phyloP scores from a whole-genome alignment of 1,284 basidiomycete species.

The Trametes versicolor region DNA sequence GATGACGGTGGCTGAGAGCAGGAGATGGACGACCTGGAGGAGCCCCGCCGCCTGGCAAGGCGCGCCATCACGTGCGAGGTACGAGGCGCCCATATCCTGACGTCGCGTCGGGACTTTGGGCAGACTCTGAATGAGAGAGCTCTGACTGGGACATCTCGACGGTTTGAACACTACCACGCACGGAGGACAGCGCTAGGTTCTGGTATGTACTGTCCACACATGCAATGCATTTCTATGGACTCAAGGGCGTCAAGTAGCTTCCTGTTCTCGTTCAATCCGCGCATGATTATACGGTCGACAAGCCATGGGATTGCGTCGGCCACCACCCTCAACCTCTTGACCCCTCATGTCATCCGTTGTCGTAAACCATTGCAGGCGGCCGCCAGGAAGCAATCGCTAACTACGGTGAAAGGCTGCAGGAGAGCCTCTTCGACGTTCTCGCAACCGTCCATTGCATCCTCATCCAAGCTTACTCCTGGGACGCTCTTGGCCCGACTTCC shows the following conservation, averaged over 20 bases:
- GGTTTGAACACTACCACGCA: not conserved
- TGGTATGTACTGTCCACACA: not conserved
- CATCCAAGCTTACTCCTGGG: conserved; percentile 20
- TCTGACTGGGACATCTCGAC: not conserved
- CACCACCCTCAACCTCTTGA: conserved; percentile 42
- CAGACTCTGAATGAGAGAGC: not conserved
- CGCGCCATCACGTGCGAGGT: not conserved
- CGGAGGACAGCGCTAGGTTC: not conserved
- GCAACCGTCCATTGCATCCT: conserved; percentile 5
- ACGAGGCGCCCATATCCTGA: not conserved
- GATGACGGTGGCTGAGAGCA: conserved; percentile 9
- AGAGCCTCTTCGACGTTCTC: not conserved
- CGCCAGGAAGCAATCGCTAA: not conserved
- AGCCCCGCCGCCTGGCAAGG: not conserved
- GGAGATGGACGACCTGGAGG: not conserved
- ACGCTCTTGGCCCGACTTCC: conserved; percentile 19
- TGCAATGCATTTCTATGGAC: not conserved
- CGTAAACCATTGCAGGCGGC: conserved; percentile 3
- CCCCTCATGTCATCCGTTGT: conserved; percentile 30
- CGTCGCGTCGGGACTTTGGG: not conserved
- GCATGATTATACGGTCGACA: conserved; percentile 34
- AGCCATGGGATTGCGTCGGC: conserved; percentile 30
- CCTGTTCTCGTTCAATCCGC: not conserved
- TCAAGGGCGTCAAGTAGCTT: not conserved
- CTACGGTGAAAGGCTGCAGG: not conserved